Base-by-base conservation (phyloP, 139 green algal species). In the Coelastrella sp. region DNA sequence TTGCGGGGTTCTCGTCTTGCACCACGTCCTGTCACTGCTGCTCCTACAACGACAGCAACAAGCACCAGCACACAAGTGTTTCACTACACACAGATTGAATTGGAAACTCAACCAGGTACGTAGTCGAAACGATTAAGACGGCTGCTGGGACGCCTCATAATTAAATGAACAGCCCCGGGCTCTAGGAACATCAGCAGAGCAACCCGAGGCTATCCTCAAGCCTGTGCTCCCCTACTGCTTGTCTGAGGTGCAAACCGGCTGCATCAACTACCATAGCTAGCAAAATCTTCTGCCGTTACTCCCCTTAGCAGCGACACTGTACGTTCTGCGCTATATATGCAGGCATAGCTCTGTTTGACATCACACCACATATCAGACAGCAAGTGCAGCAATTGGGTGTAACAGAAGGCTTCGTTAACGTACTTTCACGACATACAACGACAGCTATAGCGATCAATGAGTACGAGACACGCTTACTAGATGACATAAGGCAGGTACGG, bases 401-500 rank as follows among this genome's bases (percentile, higher is more conserved):
- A 65, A 17, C 10, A 0, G 90, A 97, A 57, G 96, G 96, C 32
- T 92, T 92, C 23, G 94, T 97, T 5, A 94, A 95, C 56, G 93
- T 98, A 22, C 82, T 97, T 6, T 96, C 92, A 2, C 87, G 92
- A 22, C 94, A 96, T 87, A 96, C 94, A 23, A 96, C 94, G 17
- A 96, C 94, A 20, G 95, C 94, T 5, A 77, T 97, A 2, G 94
- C 94, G 6, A 97, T 98, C 71, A 98, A 98, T 84, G 96, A 98
- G 85, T 90, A 90, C 61, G 96, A 98, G 90, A 54, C 80, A 7
- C 92, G 96, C 0, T 93, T 98, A 6, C 86, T 98, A 92, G 96
- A 98, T 91, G 96, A 98, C 93, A 93, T 97, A 4, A 89, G 95
- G 47, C 94, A 96, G 92, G 95, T 94, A 75, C 17, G 81, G 3